Evolutionary conservation across 164 flowering plant species (phyloP), one percentile per base, ranked within the genome.

Genomic region (Dillenia turbinata): DNA sequence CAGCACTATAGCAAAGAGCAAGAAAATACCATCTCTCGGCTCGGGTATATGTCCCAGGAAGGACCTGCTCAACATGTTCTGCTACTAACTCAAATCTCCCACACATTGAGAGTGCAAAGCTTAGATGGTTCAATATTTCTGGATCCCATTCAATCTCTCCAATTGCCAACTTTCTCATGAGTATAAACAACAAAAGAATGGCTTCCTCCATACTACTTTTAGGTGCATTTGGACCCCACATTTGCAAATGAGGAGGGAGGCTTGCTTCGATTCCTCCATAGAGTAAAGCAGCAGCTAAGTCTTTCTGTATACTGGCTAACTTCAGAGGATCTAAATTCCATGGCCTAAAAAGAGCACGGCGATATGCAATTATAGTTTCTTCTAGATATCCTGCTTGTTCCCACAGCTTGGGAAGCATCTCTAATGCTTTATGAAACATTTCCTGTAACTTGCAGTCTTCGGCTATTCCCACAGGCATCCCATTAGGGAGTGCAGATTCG

Each of bases 21-120:
- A 95, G 96, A 77, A 84, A 59, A 71, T 87, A 86, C 99, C 97
- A 95, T 60, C 97, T 80, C 63, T 89, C 90, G 26, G 73, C 78
- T 69, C 97, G 73, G 56, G 56, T 66, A 57, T 86, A 89, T 11
- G 75, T 62, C 45, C 96, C 90, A 0, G 99, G 97, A 60, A 91
- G 78, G 52, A 69, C 73, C 72, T 86, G 90, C 80, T 95, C 99
- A 44, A 88, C 61, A 71, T 85, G 85, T n/a, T 75, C 66, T 2
- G 96, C 96, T 52, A 95, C 64, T 59, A 79, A 73, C 51, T 81
- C 90, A 70, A 77, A 87, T 33, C 74, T 73, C 47, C 86, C 88
- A 44, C 79, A 75, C 12, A 88, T 56, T 7, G 96, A 77, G 14
- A 90, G 79, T 43, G 94, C 97, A 74, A 76, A 95, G 50, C 84